Percentiles rank a stretch among this genome's conserved stretches.
Evolutionary conservation across 495 filamentous ascomycete genomes (phyloP).

Genomic region (Xylaria sp.): DNA sequence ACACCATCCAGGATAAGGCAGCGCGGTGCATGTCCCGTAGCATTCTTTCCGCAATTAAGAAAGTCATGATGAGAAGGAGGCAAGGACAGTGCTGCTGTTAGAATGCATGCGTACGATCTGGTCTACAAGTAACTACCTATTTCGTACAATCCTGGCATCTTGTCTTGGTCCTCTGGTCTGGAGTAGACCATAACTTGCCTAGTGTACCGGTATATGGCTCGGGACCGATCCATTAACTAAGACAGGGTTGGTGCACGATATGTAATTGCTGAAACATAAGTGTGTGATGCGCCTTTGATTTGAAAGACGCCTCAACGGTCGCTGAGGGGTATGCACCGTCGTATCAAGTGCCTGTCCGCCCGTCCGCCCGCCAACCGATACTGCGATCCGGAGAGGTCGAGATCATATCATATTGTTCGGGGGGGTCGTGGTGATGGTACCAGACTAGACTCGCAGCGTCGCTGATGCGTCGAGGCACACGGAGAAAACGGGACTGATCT

Average conservation of each 20-base stretch:
- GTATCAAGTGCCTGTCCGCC: constrained; percentile 1
- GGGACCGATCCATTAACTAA: constrained; percentile 17
- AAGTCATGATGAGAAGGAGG: constrained; percentile 1
- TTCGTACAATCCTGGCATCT: not conserved
- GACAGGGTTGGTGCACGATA: not conserved
- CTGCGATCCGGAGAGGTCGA: constrained; percentile 6
- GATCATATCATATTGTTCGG: constrained; percentile 19
- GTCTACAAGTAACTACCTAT: not conserved
- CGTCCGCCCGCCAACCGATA: not conserved
- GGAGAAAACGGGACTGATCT: not conserved
- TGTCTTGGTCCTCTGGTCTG: not conserved
- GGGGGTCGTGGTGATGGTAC: constrained; percentile 7
- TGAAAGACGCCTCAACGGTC: constrained; percentile 9
- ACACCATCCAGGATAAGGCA: not conserved
- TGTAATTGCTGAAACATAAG: constrained; percentile 6
- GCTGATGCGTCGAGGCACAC: constrained; percentile 2
- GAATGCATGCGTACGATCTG: not conserved
- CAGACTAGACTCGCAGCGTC: not conserved
- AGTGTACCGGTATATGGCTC: not conserved
- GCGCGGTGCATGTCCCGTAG: not conserved
- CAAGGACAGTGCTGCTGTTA: not conserved
- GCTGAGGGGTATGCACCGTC: constrained; percentile 9
- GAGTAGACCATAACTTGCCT: constrained; percentile 3
- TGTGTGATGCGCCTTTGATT: constrained; percentile 1
- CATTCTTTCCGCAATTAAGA: constrained; percentile 4